phyloP scores from a whole-genome alignment of 2,329 filamentous ascomycete genomes.

The Colletotrichum sp. region DNA sequence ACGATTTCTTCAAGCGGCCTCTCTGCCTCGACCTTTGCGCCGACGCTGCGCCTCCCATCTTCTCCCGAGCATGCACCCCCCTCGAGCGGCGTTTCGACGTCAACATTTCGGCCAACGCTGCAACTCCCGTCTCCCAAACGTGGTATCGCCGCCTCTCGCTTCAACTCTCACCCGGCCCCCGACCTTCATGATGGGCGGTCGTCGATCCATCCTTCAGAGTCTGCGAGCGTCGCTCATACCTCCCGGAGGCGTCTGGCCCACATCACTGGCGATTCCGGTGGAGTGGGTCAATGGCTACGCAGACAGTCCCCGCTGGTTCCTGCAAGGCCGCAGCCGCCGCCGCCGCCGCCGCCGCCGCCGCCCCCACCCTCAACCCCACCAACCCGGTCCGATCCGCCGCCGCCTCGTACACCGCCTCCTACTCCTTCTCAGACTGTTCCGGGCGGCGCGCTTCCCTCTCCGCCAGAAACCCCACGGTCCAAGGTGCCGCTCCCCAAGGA shows the following conservation, averaged over 20 bases:
- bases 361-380: no score
- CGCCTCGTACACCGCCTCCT: not conserved
- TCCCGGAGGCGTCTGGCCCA: not conserved
- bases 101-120: not conserved
- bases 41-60: not conserved
- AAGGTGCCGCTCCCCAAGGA: not conserved
- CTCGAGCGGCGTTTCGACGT: not conserved
- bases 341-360: not conserved
- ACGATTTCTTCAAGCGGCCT: not conserved
- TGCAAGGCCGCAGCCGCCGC: not conserved
- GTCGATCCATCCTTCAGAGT: not conserved
- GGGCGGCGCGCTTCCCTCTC: not conserved
- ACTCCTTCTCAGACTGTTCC: not conserved
- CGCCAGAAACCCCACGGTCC: not conserved
- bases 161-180: not conserved
- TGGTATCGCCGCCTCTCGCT: not conserved
- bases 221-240: not conserved
- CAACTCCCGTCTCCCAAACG: not conserved
- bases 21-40: not conserved
- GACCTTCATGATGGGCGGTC: not conserved
- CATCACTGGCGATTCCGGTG: not conserved
- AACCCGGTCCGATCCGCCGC: not conserved
- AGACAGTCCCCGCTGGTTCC: not conserved
- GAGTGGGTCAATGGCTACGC: not conserved
- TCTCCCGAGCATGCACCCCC: not conserved